Conservation (phyloP, 2,329 filamentous ascomycete genomes). For the Cercospora sojina region DNA sequence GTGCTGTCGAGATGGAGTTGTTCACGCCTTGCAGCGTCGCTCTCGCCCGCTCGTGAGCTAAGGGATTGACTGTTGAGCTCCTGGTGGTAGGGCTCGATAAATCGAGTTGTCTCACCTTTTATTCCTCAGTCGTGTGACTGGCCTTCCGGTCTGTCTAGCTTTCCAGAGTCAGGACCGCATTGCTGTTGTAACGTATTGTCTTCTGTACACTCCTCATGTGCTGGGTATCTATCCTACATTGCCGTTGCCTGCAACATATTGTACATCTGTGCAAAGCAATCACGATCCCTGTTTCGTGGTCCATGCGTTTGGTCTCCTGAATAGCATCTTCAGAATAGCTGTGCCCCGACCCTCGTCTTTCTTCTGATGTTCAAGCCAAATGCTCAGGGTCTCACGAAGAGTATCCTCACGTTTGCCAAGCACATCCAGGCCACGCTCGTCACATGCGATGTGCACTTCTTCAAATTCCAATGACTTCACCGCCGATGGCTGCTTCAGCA, state of each 20-base stretch:
- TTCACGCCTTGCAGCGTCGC: neutral
- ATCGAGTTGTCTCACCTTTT: neutral
- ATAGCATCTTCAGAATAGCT: slow-evolving; percentile 37
- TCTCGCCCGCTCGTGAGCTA: neutral
- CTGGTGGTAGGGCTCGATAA: neutral
- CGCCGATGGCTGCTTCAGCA: slow-evolving; percentile 61
- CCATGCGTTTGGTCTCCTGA: slow-evolving; percentile 30
- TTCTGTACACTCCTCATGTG: neutral
- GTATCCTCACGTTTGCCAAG: slow-evolving; percentile 30
- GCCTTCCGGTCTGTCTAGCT: neutral
- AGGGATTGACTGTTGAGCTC: neutral
- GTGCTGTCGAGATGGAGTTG: neutral
- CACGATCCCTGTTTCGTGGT: neutral
- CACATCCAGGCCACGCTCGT: slow-evolving; percentile 39
- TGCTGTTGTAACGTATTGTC: neutral
- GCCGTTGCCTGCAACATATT: slow-evolving; percentile 4
- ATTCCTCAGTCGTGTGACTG: neutral
- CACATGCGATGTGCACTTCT: slow-evolving; percentile 41
- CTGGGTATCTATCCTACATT: neutral
- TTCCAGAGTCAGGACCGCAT: neutral
- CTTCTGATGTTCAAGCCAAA: slow-evolving; percentile 44
- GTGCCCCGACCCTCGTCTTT: slow-evolving; percentile 38
- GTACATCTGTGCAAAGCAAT: slow-evolving; percentile 1
- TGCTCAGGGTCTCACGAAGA: slow-evolving; percentile 35
- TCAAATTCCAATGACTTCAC: slow-evolving; percentile 50